Conservation (phyloP, 2,329 filamentous ascomycete genomes). For the Arthroderma sp. region DNA sequence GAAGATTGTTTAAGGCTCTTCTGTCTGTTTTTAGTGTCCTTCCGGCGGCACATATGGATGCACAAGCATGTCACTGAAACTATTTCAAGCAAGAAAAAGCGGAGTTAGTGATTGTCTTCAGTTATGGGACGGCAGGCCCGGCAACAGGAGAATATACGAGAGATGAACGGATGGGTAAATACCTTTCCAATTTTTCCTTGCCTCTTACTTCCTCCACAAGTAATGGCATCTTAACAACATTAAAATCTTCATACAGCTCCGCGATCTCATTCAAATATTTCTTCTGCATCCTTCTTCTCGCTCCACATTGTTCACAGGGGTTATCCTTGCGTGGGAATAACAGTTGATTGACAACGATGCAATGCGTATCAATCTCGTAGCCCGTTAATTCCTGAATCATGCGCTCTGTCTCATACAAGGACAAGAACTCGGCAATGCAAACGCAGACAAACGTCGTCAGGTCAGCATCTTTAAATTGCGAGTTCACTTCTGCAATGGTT, state of each 20-base stretch:
- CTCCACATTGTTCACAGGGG: constrained; percentile 88
- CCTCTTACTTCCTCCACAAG: constrained; percentile 91
- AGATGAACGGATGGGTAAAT: constrained; percentile 15
- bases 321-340: constrained; percentile 79
- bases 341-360: constrained; percentile 96
- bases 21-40: constrained; percentile 13
- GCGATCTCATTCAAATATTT: constrained; percentile 99
- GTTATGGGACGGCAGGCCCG: background rate
- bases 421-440: constrained; percentile 94
- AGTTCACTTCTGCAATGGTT: constrained; percentile 91
- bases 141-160: constrained; percentile 1
- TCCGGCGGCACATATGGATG: constrained; percentile 35
- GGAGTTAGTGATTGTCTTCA: background rate
- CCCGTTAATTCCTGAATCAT: constrained; percentile 97
- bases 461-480: constrained; percentile 93
- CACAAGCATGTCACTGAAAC: constrained; percentile 38
- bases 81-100: constrained; percentile 11
- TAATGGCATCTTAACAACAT: constrained; percentile 96
- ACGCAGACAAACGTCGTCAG: constrained; percentile 97
- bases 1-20: too few relatives aligned
- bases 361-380: constrained; percentile 91
- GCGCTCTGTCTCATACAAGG: constrained; percentile 93
- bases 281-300: constrained; percentile 93
- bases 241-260: constrained; percentile 97
- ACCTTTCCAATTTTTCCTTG: constrained; percentile 85